Evolutionary conservation across 2,329 filamentous ascomycete species (phyloP).

Genomic region (Phyllosticta capitalensis): DNA sequence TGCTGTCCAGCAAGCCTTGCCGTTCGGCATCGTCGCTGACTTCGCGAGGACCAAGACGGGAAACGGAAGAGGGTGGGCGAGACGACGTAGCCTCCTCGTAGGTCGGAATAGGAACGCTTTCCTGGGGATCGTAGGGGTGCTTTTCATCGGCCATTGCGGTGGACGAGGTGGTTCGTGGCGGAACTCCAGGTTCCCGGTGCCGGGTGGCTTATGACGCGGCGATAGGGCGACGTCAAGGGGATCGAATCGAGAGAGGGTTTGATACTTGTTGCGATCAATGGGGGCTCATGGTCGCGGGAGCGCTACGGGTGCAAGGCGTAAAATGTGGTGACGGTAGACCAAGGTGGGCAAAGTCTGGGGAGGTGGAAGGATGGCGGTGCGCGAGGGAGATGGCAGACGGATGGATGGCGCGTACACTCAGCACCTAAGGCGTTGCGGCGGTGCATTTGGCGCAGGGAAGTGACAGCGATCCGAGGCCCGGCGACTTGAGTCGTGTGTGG

Average conservation of each 20-base stretch:
- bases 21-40: conserved; percentile 63
- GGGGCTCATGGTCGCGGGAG: conserved; percentile 8
- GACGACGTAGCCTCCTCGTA: conserved; percentile 72
- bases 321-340: conserved; percentile 1
- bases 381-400: neutral
- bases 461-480: neutral
- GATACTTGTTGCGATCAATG: conserved; percentile 3
- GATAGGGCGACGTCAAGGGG: conserved; percentile 1
- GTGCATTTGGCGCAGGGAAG: neutral
- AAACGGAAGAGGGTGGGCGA: conserved; percentile 39
- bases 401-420: neutral
- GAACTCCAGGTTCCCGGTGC: conserved; percentile 11
- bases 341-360: conserved; percentile 1
- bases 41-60: conserved; percentile 45
- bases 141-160: conserved; percentile 31
- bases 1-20: conserved; percentile 57
- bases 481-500: neutral
- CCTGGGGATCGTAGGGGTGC: conserved; percentile 30
- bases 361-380: conserved; percentile 4
- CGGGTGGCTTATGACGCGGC: conserved; percentile 11
- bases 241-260: neutral
- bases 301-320: neutral
- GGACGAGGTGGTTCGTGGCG: conserved; percentile 7
- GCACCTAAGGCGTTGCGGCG: conserved; percentile 1
- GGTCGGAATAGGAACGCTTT: conserved; percentile 63